Evolutionary conservation across 495 filamentous ascomycete genomes (phyloP).

Genomic region (Penicilliopsis zonata): DNA sequence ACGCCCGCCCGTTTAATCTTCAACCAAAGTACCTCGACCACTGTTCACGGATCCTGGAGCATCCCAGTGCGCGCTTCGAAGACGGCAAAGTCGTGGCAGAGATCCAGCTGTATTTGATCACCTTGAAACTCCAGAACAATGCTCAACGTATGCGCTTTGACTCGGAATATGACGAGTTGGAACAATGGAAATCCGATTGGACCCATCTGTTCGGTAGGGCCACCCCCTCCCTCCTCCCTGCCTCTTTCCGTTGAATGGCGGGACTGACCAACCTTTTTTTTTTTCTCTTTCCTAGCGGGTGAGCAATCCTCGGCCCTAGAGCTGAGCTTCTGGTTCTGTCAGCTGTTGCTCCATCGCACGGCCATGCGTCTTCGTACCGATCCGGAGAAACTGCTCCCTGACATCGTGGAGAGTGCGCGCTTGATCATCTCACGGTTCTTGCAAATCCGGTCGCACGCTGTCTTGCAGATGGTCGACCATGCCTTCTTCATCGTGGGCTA

Average conservation of each 20-base stretch:
- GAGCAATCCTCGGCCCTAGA: slow-evolving; percentile 21
- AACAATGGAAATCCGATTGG: slow-evolving; percentile 30
- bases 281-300: slow-evolving; percentile 11
- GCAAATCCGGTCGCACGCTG: slow-evolving; percentile 18
- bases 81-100: slow-evolving; percentile 26
- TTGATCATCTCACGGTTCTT: slow-evolving; percentile 24
- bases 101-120: slow-evolving; percentile 24
- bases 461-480: slow-evolving; percentile 23
- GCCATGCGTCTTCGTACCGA: slow-evolving; percentile 16
- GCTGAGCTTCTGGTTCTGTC: slow-evolving; percentile 27
- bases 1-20: slow-evolving; percentile 23
- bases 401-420: slow-evolving; percentile 22
- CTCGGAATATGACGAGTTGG: slow-evolving; percentile 24
- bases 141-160: slow-evolving; percentile 18
- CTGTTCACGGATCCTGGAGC: slow-evolving; percentile 22
- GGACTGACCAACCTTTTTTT: too few relatives aligned
- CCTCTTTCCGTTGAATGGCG: too few relatives aligned
- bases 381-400: slow-evolving; percentile 15
- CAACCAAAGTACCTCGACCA: slow-evolving; percentile 23
- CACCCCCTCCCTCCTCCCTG: not conserved
- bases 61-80: slow-evolving; percentile 20
- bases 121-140: slow-evolving; percentile 16
- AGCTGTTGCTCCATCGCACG: slow-evolving; percentile 26
- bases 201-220: slow-evolving; percentile 22
- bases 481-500: slow-evolving; percentile 27